phyloP scores from a whole-genome alignment of 139 green algal genomes.

The Tetraselmis chui region DNA sequence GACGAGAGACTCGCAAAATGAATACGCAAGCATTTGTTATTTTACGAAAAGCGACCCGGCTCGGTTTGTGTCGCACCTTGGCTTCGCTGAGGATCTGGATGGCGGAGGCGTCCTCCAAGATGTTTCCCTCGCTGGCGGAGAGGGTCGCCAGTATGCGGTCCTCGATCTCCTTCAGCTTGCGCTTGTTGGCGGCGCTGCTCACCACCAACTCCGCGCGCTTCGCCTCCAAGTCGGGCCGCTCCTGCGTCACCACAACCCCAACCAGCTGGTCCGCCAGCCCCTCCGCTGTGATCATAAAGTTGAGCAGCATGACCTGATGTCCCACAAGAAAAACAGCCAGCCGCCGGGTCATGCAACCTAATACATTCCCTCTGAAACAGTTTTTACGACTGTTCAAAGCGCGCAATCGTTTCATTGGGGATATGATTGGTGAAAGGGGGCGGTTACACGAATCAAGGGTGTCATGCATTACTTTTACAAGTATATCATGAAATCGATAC shows the following conservation, averaged over 20 bases:
- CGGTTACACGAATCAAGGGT: too few relatives aligned
- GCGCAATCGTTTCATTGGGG: too few relatives aligned
- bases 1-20: neutral
- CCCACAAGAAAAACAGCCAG: too few relatives aligned
- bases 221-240: conserved; percentile 33
- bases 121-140: conserved; percentile 32
- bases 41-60: conserved; percentile 9
- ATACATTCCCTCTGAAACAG: too few relatives aligned
- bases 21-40: neutral
- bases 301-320: conserved; percentile 38
- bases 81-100: conserved; percentile 34
- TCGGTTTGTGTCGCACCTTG: too few relatives aligned
- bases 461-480: too few relatives aligned
- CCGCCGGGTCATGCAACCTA: too few relatives aligned
- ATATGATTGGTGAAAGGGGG: too few relatives aligned
- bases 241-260: conserved; percentile 35
- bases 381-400: too few relatives aligned
- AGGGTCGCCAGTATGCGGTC: conserved; percentile 35
- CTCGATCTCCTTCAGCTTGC: conserved; percentile 37
- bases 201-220: conserved; percentile 33
- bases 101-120: conserved; percentile 32
- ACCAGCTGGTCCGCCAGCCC: conserved; percentile 35
- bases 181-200: conserved; percentile 30
- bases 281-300: conserved; percentile 38
- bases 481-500: too few relatives aligned